A percentile compares a stretch with the other conserved stretches of the same genome.
These are phyloP conservation scores for Ceratorhiza oryzae-sativae DNA, from an alignment of 1,284 basidiomycete genomes.

Conservation along the genomic window DNA sequence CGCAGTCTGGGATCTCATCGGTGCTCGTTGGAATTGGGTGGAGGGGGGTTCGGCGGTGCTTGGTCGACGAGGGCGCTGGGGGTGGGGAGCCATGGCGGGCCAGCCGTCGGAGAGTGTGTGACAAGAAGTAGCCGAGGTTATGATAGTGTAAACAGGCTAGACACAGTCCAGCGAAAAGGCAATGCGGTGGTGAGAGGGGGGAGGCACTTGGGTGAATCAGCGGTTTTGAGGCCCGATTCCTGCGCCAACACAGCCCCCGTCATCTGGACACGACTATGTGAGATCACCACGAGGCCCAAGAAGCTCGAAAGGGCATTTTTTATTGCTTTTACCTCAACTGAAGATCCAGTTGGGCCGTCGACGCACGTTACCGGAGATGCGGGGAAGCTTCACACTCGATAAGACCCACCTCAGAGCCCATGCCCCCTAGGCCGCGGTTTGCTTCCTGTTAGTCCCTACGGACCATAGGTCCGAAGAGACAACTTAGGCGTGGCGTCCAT, in stretches of 20 bases:
- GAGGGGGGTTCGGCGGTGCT: slow-evolving; percentile 31
- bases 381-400: slow-evolving; percentile 13
- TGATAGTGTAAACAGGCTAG: slow-evolving; percentile 3
- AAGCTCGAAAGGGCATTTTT: slow-evolving; percentile 24
- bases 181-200: slow-evolving; percentile 36
- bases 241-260: neutral
- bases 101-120: slow-evolving; percentile 21
- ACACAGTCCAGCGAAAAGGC: slow-evolving; percentile 34
- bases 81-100: slow-evolving; percentile 35
- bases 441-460: neutral
- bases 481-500: neutral
- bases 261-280: neutral
- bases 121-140: neutral
- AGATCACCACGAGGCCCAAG: slow-evolving; percentile 25
- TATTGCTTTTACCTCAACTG: slow-evolving; percentile 29
- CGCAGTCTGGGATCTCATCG: slow-evolving; percentile 29
- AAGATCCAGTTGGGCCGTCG: slow-evolving; percentile 3
- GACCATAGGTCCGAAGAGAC: slow-evolving; percentile 1
- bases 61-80: slow-evolving; percentile 10
- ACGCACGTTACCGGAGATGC: slow-evolving; percentile 4
- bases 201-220: slow-evolving; percentile 23
- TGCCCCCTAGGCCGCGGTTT: neutral
- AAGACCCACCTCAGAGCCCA: neutral
- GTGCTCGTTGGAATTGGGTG: slow-evolving; percentile 26
- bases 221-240: slow-evolving; percentile 26